Evolutionary conservation across 257 asterid genomes (phyloP).

Genomic region (Osmanthus fragrans): DNA sequence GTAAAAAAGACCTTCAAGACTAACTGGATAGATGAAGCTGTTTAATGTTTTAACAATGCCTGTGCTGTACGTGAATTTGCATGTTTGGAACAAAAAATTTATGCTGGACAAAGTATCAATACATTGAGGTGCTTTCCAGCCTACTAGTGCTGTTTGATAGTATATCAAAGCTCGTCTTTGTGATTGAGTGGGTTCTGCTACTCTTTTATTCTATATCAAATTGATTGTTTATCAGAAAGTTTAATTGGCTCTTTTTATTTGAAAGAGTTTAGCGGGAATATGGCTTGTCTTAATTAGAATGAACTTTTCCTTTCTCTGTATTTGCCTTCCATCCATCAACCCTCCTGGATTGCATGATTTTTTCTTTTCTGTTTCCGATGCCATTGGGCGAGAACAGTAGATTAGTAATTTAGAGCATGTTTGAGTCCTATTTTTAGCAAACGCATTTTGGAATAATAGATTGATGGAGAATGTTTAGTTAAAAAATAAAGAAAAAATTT

Average conservation of each 20-base stretch:
- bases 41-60: background rate
- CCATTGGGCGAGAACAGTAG: background rate
- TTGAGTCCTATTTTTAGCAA: too few species aligned
- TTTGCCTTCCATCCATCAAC: background rate
- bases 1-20: background rate
- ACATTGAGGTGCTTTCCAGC: background rate
- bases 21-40: background rate
- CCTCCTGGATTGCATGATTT: background rate
- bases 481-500: too few species aligned
- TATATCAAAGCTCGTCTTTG: background rate
- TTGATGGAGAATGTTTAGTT: too few species aligned
- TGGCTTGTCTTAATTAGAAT: background rate
- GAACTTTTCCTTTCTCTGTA: background rate
- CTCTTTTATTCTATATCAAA: background rate
- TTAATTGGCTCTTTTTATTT: background rate
- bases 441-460: too few species aligned
- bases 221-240: background rate
- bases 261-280: background rate
- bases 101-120: background rate
- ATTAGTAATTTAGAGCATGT: background rate
- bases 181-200: background rate
- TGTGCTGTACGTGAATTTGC: background rate
- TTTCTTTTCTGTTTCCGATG: background rate
- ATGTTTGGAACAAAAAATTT: background rate
- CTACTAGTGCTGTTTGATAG: background rate